Percentiles rank a stretch among this genome's conserved stretches.
Conservation (phyloP, 1,139 yeast genomes). For the Debaryomycetaceae sp. region DNA sequence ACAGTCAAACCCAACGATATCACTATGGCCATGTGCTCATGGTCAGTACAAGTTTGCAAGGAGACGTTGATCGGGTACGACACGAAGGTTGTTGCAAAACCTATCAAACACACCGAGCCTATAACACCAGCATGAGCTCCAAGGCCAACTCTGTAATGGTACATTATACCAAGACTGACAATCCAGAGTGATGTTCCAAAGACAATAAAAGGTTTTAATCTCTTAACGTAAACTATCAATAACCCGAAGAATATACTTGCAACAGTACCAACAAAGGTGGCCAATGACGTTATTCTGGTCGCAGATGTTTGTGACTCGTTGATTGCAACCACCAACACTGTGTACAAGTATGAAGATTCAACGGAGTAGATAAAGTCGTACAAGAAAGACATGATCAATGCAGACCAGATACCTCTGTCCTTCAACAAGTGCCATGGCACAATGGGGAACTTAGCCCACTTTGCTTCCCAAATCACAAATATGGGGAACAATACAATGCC, state of each 20-base stretch:
- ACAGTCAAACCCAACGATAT: slow-evolving; percentile 28
- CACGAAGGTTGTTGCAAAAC: slow-evolving; percentile 36
- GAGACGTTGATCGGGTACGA: slow-evolving; percentile 30
- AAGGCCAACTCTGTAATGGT: slow-evolving; percentile 27
- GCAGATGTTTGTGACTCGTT: slow-evolving; percentile 29
- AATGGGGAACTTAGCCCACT: slow-evolving; percentile 28
- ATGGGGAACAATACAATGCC: slow-evolving; percentile 30
- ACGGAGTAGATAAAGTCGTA: slow-evolving; percentile 28
- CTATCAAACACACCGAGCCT: slow-evolving; percentile 29
- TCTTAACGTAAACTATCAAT: slow-evolving; percentile 24
- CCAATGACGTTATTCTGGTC: slow-evolving; percentile 28
- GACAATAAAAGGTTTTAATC: slow-evolving; percentile 29
- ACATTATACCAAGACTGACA: slow-evolving; percentile 31
- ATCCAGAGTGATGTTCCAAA: slow-evolving; percentile 32
- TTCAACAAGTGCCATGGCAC: slow-evolving; percentile 29
- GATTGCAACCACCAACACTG: slow-evolving; percentile 33
- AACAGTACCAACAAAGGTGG: slow-evolving; percentile 30
- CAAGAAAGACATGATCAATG: slow-evolving; percentile 23
- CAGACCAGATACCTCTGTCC: slow-evolving; percentile 37
- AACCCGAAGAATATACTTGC: slow-evolving; percentile 31
- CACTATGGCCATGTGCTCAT: slow-evolving; percentile 37
- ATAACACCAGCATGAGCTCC: slow-evolving; percentile 29
- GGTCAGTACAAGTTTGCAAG: slow-evolving; percentile 29
- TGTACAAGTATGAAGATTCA: slow-evolving; percentile 29
- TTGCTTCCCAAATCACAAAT: slow-evolving; percentile 29